Evolutionary conservation across 345 rosid genomes (phyloP), one percentile per base, ranked within the genome.

Genomic region (Rubroshorea leprosula): DNA sequence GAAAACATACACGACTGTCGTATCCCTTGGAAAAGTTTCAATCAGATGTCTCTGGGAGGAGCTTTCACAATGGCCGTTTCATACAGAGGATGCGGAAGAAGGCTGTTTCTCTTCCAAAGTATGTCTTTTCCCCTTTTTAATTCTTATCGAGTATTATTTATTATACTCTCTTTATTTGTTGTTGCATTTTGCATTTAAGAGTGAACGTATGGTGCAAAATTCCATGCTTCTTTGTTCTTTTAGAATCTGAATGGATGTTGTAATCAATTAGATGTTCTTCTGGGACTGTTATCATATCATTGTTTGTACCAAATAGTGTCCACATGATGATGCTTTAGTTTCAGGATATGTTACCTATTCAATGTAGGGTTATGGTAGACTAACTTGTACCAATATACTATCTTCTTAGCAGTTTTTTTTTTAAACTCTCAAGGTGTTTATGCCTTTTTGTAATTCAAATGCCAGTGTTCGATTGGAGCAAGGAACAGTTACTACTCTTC

Each of bases 401-500:
- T 35, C 12, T 13, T 35, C 41, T 35, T 13, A 35, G 41, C 41
- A 35, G 41, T 35, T 6, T 35, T 15, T 44, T 14, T n/a, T 14
- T n/a, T n/a, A n/a, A 1, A 44, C 17, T 14, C 3, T 44, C 18
- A 44, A 44, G 17, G n/a, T 44, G 14, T n/a, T 44, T 44, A 6
- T 44, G 47, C 18, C 16, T 14, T 44, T 15, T 44, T 22, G 20
- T 17, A n/a, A n/a, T n/a, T n/a, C n/a, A n/a, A n/a, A n/a, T 22
- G 55, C 20, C 58, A 86, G 94, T 72, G 85, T 86, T 25, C 64
- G 41, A 55, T 58, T 86, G 72, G 87, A 81, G 54, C 87, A 86
- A 79, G 94, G 94, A 74, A 72, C 87, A 2, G 89, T 83, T 53
- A 67, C 77, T 59, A 80, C 89, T 50, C 78, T 83, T 55, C 65